These are phyloP conservation scores for Jacaranda mimosifolia DNA, from an alignment of 257 asterid genomes.

Conservation along the genomic window DNA sequence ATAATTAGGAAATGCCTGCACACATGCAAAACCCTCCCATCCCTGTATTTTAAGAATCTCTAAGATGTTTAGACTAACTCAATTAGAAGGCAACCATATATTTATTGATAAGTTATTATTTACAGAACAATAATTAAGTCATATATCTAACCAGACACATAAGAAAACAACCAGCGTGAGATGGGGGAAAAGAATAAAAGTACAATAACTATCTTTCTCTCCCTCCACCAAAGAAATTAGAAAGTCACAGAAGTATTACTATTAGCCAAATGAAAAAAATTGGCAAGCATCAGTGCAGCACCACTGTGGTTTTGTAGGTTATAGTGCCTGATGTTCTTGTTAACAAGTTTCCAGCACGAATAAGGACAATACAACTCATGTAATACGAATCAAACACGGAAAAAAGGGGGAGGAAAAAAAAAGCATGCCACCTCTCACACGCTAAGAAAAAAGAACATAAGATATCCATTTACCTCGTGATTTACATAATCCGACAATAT, in stretches of 20 bases:
- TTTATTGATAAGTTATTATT: neutral
- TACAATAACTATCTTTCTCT: too few relatives aligned
- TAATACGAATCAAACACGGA: slow-evolving; percentile 27
- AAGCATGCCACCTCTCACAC: slow-evolving; percentile 16
- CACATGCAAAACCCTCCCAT: neutral
- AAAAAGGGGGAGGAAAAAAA: slow-evolving; percentile 19
- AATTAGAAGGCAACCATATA: slow-evolving; percentile 4
- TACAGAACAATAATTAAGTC: neutral
- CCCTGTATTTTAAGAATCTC: slow-evolving; percentile 9
- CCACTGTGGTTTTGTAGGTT: neutral
- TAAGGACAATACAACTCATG: slow-evolving; percentile 8
- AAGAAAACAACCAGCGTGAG: too few relatives aligned
- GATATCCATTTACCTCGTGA: slow-evolving; percentile 75
- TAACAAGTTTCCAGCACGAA: slow-evolving; percentile 25
- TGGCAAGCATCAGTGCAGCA: too few relatives aligned
- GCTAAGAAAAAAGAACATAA: slow-evolving; percentile 12
- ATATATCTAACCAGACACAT: too few relatives aligned
- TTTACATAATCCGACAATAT: slow-evolving; percentile 81
- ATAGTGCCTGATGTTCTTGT: slow-evolving; percentile 15
- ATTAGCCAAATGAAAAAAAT: too few relatives aligned
- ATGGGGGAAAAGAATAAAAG: too few relatives aligned
- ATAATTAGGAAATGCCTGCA: slow-evolving; percentile 3
- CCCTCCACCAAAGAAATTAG: too few relatives aligned
- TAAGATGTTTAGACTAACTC: neutral
- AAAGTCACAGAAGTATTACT: too few relatives aligned